phyloP scores from a whole-genome alignment of 1,139 yeast species.

The Nakaseomyces nivariensis region DNA sequence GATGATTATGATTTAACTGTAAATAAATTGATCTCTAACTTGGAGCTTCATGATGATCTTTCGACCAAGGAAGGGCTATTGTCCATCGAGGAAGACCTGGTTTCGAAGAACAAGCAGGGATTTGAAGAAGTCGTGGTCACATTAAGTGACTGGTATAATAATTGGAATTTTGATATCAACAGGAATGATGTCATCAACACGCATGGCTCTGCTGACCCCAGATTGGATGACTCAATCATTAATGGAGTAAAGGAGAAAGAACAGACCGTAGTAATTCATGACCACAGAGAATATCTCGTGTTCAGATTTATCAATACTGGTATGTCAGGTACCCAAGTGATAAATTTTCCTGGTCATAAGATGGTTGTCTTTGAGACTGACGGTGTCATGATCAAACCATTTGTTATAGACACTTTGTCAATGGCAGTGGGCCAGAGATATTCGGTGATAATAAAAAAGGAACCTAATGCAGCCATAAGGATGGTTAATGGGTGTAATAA shows the following conservation, averaged over 20 bases:
- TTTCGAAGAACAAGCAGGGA: constrained; percentile 44
- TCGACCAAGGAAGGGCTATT: constrained; percentile 24
- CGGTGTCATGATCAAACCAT: constrained; percentile 52
- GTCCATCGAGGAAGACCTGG: constrained; percentile 41
- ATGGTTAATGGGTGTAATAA: constrained; percentile 25
- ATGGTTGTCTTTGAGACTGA: constrained; percentile 57
- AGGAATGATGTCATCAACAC: constrained; percentile 36
- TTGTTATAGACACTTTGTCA: constrained; percentile 44
- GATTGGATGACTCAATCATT: constrained; percentile 25
- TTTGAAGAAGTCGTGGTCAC: constrained; percentile 44
- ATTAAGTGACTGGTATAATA: constrained; percentile 48
- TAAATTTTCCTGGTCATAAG: constrained; percentile 39
- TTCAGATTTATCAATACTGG: constrained; percentile 36
- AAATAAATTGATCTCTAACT: constrained; percentile 26
- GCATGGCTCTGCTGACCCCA: constrained; percentile 28
- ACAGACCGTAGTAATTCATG: constrained; percentile 41
- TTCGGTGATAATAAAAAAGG: constrained; percentile 42
- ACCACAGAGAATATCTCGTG: constrained; percentile 43
- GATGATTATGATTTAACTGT: constrained; percentile 37
- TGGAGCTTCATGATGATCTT: constrained; percentile 19
- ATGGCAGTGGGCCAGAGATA: constrained; percentile 73
- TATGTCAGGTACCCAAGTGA: constrained; percentile 37
- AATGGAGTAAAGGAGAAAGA: constrained; percentile 49
- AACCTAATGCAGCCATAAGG: constrained; percentile 19
- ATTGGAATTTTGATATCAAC: constrained; percentile 55